Evolutionary conservation across 495 filamentous ascomycete genomes (phyloP).

Genomic region (Penicillium diatomitis): DNA sequence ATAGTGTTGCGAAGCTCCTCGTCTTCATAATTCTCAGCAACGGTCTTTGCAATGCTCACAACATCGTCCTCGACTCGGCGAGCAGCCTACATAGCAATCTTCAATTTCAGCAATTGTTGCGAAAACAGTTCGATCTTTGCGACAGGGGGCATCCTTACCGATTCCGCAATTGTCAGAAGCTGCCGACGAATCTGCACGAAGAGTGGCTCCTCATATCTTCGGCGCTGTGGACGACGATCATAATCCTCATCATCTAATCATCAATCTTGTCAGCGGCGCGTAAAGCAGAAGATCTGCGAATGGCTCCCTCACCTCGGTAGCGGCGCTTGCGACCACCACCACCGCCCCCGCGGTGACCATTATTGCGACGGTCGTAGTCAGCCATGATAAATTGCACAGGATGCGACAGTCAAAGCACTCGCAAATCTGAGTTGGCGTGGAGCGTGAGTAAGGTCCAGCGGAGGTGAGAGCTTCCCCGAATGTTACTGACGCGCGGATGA

Average conservation of each 20-base stretch:
- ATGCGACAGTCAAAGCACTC: neutral
- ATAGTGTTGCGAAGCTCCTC: constrained; percentile 61
- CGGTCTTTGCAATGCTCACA: constrained; percentile 59
- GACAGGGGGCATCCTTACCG: constrained; percentile 35
- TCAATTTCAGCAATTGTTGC: constrained; percentile 7
- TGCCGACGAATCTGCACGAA: constrained; percentile 69
- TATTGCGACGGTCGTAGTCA: constrained; percentile 59
- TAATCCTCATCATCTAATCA: constrained; percentile 64
- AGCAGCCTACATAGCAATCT: constrained; percentile 43
- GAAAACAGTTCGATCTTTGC: neutral
- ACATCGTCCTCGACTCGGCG: constrained; percentile 76
- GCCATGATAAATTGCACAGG: constrained; percentile 43
- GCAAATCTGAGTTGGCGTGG: neutral
- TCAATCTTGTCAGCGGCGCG: constrained; percentile 4
- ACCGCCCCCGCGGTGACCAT: constrained; percentile 40
- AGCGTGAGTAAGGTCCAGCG: neutral
- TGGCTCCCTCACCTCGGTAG: constrained; percentile 40
- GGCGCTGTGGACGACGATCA: constrained; percentile 63
- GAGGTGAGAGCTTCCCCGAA: constrained; percentile 1
- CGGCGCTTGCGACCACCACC: constrained; percentile 56
- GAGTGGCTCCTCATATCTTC: constrained; percentile 71
- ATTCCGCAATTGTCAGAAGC: constrained; percentile 77
- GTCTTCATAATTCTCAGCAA: constrained; percentile 75
- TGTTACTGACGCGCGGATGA: neutral
- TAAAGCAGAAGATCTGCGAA: neutral